Evolutionary conservation across 2,329 filamentous ascomycete genomes (phyloP), one percentile per base, ranked within the genome.

Genomic region (Trichoderma oligosporum): DNA sequence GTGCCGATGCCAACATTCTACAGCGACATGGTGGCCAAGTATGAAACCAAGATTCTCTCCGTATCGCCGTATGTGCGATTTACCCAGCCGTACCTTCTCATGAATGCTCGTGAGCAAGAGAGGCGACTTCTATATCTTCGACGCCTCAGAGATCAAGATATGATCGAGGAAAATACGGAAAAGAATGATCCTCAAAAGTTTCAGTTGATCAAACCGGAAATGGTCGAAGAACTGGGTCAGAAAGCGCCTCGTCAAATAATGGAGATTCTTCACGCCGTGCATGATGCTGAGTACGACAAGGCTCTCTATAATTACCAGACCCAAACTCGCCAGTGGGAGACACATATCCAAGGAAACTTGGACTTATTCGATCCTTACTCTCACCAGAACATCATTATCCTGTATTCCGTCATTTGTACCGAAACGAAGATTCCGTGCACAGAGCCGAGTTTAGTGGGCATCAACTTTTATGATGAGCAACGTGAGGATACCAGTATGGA

Each of bases 21-120:
- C 69, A 92, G 92, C 68, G 91, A 96, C 68, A 90, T 97, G 81
- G 91, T 97, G 35, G 86, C 91, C 57, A 93, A 96, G 66, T 91
- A 96, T 66, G 85, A 95, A 67, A 96, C 91, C 5, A 95, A 93
- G 67, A 88, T 99, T 42, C 76, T 99, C 5, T 99, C 95, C 1
- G 91, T 91, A 1, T 99, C 94, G 0, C 94, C 94, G 0, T 97
- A 96, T 68, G 94, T 99, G 62, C 93, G 91, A 67, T 99, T 97
- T 68, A 88, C 89, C 62, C 91, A 94, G 68, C 94, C 94, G 0
- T 96, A 97, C 71, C 82, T 97, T 22, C 80, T 99, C 35, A 95
- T 94, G 80, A 90, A 89, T 67, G 88, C 94, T 39, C 86, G 94
- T 48, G 92, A 97, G 69, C 88, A 97, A 67, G 94, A 99, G 72